These are phyloP conservation scores for Sisymbrium irio DNA, from an alignment of 345 rosid genomes.

Conservation along the genomic window DNA sequence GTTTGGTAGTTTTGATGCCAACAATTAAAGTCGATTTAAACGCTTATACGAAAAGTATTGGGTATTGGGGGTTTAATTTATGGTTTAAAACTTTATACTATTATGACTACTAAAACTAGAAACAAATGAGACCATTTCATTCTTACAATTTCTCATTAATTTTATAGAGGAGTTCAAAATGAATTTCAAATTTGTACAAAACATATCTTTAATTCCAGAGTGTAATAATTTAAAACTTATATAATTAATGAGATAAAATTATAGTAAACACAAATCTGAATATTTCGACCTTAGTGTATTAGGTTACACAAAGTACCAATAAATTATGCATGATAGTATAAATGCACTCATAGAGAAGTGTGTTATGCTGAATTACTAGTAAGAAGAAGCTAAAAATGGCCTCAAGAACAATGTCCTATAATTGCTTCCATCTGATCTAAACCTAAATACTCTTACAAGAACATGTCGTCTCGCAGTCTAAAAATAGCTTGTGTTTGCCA, in stretches of 20 bases:
- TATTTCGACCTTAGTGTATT: neutral
- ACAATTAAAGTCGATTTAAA: no score
- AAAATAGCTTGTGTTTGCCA: neutral
- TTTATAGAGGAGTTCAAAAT: no score
- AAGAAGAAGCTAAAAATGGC: conserved; percentile 1
- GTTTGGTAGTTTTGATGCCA: no score
- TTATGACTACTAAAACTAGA: no score
- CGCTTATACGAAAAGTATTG: no score
- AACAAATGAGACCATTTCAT: no score
- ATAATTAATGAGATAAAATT: neutral
- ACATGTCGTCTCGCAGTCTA: neutral
- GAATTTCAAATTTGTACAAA: no score
- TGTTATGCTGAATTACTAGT: conserved; percentile 3
- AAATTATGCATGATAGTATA: conserved; percentile 16
- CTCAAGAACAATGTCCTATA: conserved; percentile 27
- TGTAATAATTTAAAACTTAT: neutral
- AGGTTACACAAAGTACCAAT: conserved; percentile 3
- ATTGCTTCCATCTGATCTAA: conserved; percentile 28
- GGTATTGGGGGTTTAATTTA: no score
- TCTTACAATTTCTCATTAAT: no score
- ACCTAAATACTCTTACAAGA: conserved; percentile 29
- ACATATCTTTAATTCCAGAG: no score
- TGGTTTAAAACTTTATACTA: no score
- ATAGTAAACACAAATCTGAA: neutral
- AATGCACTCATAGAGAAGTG: neutral